Conservation (phyloP, 2,329 filamentous ascomycete species). For the Penicillium paneum region DNA sequence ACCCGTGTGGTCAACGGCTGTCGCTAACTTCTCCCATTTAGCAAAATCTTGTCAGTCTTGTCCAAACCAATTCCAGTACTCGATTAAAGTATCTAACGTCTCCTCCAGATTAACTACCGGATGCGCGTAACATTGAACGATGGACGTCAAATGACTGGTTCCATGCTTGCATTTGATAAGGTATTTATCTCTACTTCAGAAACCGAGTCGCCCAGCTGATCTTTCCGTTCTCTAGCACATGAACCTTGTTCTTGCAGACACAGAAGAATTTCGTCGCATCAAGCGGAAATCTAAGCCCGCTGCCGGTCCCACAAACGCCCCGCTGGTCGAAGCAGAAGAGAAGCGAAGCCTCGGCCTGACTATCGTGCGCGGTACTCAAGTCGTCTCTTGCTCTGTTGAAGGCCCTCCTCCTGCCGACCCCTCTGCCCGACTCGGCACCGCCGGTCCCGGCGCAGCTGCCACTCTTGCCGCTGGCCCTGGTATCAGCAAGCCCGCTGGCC, state of each 20-base stretch:
- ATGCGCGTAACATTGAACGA: constrained; percentile 97
- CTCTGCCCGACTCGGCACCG: constrained; percentile 79
- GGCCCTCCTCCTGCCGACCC: constrained; percentile 93
- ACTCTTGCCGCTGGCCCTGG: constrained; percentile 80
- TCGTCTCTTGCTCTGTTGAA: constrained; percentile 92
- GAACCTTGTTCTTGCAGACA: constrained; percentile 98
- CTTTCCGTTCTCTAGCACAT: constrained; percentile 66
- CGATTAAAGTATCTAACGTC: constrained; percentile 46
- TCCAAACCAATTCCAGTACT: neutral
- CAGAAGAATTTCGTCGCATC: constrained; percentile 92
- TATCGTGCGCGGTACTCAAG: constrained; percentile 90
- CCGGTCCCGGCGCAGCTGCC: constrained; percentile 62
- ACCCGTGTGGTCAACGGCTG: constrained; percentile 46
- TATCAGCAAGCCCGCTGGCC: constrained; percentile 84
- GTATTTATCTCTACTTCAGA: constrained; percentile 46
- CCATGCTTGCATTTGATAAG: constrained; percentile 99
- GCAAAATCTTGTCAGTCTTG: constrained; percentile 61
- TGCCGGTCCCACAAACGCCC: constrained; percentile 59
- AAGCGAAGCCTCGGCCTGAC: constrained; percentile 95
- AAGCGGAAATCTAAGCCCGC: constrained; percentile 74
- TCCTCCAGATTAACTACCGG: constrained; percentile 88
- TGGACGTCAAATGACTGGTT: constrained; percentile 91
- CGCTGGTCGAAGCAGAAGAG: constrained; percentile 82
- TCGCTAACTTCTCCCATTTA: constrained; percentile 46
- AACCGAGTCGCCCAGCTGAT: constrained; percentile 7